phyloP scores from a whole-genome alignment of 352 stramenopile genomes.

The Plasmopara halstedii region DNA sequence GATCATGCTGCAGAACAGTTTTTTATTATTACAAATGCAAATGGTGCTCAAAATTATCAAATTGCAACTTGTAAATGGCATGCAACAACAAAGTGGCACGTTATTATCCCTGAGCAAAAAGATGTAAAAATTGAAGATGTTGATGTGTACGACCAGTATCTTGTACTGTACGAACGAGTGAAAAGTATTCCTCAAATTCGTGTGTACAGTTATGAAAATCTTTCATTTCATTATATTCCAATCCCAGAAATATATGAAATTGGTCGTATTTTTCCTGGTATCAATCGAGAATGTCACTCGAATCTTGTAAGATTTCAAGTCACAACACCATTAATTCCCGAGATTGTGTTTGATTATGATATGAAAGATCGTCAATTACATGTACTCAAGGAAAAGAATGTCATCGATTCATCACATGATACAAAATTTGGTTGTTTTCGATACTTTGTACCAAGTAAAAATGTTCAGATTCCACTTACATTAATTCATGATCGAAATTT shows the following conservation, averaged over 20 bases:
- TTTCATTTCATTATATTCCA: constrained; percentile 35
- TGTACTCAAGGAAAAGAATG: constrained; percentile 55
- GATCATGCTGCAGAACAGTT: constrained; percentile 67
- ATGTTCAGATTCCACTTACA: constrained; percentile 57
- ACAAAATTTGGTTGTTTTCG: constrained; percentile 34
- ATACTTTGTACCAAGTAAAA: constrained; percentile 33
- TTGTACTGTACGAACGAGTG: constrained; percentile 79
- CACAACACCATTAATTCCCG: constrained; percentile 59
- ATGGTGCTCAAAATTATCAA: constrained; percentile 72
- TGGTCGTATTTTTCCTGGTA: constrained; percentile 53
- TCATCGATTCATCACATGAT: constrained; percentile 17
- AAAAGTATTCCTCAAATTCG: constrained; percentile 64
- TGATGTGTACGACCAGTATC: constrained; percentile 69
- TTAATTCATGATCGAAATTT: constrained; percentile 67
- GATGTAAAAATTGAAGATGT: constrained; percentile 86
- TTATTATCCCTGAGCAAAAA: constrained; percentile 39
- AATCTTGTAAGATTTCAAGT: constrained; percentile 61
- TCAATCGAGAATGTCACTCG: constrained; percentile 73
- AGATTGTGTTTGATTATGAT: constrained; percentile 79
- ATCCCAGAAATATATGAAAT: constrained; percentile 51
- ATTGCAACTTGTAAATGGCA: constrained; percentile 26
- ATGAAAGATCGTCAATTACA: constrained; percentile 35
- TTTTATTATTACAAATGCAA: constrained; percentile 78
- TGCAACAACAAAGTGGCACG: constrained; percentile 23
- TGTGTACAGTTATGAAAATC: constrained; percentile 26